Base-by-base conservation (phyloP, 1,284 basidiomycete genomes). In the Austropuccinia psidii region DNA sequence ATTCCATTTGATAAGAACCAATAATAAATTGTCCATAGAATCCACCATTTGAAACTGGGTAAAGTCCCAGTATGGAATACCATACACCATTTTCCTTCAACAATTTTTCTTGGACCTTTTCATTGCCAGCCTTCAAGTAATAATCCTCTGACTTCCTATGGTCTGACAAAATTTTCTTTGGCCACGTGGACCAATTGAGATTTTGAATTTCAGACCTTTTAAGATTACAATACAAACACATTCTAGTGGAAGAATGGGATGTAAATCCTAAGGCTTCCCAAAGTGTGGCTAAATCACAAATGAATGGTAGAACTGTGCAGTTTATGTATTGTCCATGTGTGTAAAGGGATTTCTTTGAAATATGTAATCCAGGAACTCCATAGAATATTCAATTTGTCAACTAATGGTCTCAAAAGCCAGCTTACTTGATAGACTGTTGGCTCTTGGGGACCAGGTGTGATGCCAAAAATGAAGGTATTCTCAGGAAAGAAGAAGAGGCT, bases 381-480 rank as follows among this genome's bases (percentile, higher is more conserved):
- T 29, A 81, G 76, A 15, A 72, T 58, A 0, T 77, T 27, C 13
- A 83, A 75, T n/a, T 79, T 76, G 21, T 79, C 75, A 4, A 81
- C 75, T 7, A 82, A 43, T 6, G 78, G 79, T 17, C 45, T 11
- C 0, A 82, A 50, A 64, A 78, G 77, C 37, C 79, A 33, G 81
- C 67, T n/a, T 78, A 41, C 9, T 76, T 37, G 0, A 66, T 19
- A 6, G 52, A 45, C n/a, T n/a, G n/a, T n/a, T 6, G 76, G 76
- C 45, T 78, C 74, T 8, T 47, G 17, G 8, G 76, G 77, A 2
- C 77, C 77, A 8, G 78, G 82, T 81, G 79, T 79, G 15, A 83
- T 75, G 0, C 81, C 81, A 8, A 79, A 80, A 11, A 83, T 76
- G 69, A 78, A 83, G 21, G 82, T 76, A 57, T 83, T 82, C 62